Percentiles rank a stretch among this genome's conserved stretches.
Evolutionary conservation across 1,284 basidiomycete genomes (phyloP).

Genomic region (Boletus sp.): DNA sequence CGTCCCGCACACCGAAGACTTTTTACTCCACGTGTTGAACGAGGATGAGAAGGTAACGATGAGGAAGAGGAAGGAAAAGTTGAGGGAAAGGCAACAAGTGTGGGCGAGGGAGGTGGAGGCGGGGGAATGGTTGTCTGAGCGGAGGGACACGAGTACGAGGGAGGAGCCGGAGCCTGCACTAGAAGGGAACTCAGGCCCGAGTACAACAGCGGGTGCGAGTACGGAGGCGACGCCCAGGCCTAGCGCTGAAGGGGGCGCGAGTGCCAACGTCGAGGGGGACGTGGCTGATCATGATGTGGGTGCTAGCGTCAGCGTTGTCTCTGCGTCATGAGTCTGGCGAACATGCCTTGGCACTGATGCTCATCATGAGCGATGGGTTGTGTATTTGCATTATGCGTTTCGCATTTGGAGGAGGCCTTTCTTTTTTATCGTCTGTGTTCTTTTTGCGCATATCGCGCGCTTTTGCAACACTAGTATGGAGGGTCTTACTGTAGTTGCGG

Average conservation of each 20-base stretch:
- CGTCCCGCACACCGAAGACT: conserved; percentile 71
- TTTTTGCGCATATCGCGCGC: not conserved
- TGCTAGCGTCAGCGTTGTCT: not conserved
- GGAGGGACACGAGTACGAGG: not conserved
- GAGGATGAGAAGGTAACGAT: conserved; percentile 9
- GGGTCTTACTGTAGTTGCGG: not conserved
- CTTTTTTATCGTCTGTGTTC: not conserved
- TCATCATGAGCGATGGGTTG: too few species aligned
- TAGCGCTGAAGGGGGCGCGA: not conserved
- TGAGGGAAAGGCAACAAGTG: conserved; percentile 8
- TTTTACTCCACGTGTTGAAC: conserved; percentile 41
- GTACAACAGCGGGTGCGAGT: not conserved
- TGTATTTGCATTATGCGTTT: not conserved
- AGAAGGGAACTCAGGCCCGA: not conserved
- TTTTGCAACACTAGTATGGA: not conserved
- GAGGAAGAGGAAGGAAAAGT: not conserved
- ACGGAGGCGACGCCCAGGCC: not conserved
- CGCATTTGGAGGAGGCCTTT: not conserved
- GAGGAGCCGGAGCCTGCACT: not conserved
- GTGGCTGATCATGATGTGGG: not conserved
- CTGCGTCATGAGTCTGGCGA: conserved; percentile 18
- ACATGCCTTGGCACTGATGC: not conserved
- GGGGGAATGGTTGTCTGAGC: conserved; percentile 16
- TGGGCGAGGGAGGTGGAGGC: conserved; percentile 20
- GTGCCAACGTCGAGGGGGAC: not conserved